Evolutionary conservation across 768 basidiomycete species (phyloP).

Genomic region (Suillus discolor): DNA sequence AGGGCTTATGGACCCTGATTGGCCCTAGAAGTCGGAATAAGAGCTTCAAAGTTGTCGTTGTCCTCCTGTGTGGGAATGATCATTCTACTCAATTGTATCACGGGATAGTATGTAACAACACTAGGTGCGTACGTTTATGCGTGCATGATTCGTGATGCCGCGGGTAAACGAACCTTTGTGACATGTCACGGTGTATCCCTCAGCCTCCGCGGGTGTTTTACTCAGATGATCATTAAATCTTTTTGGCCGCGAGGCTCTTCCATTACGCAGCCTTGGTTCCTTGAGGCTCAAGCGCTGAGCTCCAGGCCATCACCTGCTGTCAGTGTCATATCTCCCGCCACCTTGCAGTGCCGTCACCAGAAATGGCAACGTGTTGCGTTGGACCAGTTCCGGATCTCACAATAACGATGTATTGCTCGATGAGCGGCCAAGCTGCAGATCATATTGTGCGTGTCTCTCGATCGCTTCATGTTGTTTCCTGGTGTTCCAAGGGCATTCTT

Average conservation of each 20-base stretch:
- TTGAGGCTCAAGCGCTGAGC: neutral
- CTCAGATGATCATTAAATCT: slow-evolving; percentile 3
- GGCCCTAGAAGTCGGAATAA: no score
- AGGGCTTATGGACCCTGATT: no score
- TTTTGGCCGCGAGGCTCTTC: neutral
- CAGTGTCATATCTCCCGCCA: neutral
- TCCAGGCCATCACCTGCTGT: neutral
- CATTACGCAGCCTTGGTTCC: neutral
- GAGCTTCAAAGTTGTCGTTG: no score
- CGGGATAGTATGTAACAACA: no score
- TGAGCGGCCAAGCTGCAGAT: neutral
- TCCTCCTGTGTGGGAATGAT: no score
- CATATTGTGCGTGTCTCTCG: slow-evolving; percentile 2
- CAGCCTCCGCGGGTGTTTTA: slow-evolving; percentile 1
- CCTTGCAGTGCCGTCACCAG: no score
- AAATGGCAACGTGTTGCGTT: neutral
- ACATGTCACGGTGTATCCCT: neutral
- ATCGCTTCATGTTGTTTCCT: neutral
- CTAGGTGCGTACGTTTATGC: neutral
- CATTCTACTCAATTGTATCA: no score
- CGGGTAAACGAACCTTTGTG: neutral
- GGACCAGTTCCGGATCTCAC: neutral
- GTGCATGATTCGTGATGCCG: neutral
- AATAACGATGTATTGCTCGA: neutral
- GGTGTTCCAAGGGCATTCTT: neutral